Evolutionary conservation across 768 basidiomycete genomes (phyloP), one percentile per base, ranked within the genome.

Genomic region (Panaeolus cyanescens): DNA sequence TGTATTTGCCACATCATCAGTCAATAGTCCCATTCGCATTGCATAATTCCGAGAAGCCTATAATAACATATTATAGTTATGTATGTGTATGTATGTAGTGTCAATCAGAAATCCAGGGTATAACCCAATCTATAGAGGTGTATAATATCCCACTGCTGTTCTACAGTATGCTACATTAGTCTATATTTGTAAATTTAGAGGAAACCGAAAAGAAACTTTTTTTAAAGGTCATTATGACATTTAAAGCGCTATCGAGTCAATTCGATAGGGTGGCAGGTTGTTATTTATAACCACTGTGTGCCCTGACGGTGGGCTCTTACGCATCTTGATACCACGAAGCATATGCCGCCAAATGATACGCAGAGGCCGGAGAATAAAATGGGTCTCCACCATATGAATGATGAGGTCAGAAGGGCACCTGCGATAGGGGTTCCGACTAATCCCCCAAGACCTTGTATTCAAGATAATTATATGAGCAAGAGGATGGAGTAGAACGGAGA

Each of bases 331-430:
- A 65, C 56, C 39, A 62, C 58, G 63, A 78, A 78, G 55, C 75
- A 75, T 22, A 67, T 45, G 8, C 65, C 66, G 2, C 74, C 77
- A 36, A 54, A 64, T 22, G 68, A 55, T 17, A 79, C 73, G 61
- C 69, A 77, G n/a, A 77, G 30, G 37, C 84, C 85, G 30, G 81
- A 75, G 65, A 86, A 89, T 7, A 86, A 58, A 10, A 80, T 80
- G 1, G 84, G 83, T 32, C 82, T 75, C 83, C 84, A 86, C 87
- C 87, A 89, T 5, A 81, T 65, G 60, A 81, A 86, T 0, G 75
- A 69, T 7, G 75, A 62, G 0, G 84, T 80, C 6, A 89, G 78
- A 28, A 88, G 71, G 4, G 84, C 81, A 0, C 87, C 87, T 32
- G 80, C 80, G 59, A 88, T 81, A 1, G 87, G 87, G 0, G 83